Evolutionary conservation across 1,284 basidiomycete species (phyloP).

Genomic region (Pterula multifida): DNA sequence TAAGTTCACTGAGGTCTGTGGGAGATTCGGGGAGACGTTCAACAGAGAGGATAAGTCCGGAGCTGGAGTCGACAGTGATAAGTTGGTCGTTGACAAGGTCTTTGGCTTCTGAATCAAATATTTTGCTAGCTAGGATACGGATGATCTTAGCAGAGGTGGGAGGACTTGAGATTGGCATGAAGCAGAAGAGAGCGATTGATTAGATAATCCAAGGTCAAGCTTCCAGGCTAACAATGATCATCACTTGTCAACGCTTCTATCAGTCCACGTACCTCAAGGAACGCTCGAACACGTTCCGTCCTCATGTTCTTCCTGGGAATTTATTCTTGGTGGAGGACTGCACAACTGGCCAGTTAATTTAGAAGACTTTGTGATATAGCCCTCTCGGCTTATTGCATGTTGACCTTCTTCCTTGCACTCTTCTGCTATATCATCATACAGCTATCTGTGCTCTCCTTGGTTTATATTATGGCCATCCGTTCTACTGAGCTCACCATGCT

Average conservation of each 20-base stretch:
- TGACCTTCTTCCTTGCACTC: background rate
- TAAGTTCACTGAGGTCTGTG: slow-evolving; percentile 8
- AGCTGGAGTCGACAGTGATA: slow-evolving; percentile 23
- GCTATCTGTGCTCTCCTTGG: background rate
- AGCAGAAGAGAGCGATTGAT: too few relatives aligned
- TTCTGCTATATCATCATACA: background rate
- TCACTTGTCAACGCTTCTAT: background rate
- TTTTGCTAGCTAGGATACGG: slow-evolving; percentile 24
- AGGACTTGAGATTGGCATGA: background rate
- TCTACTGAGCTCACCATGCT: background rate
- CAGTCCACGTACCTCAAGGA: too few relatives aligned
- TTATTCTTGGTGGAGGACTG: background rate
- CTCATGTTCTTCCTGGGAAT: background rate
- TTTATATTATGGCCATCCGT: background rate
- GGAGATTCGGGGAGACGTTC: slow-evolving; percentile 9
- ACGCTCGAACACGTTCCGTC: background rate
- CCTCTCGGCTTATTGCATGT: background rate
- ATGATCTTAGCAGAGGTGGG: background rate
- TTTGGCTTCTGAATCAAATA: slow-evolving; percentile 28
- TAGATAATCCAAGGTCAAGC: too few relatives aligned
- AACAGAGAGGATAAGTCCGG: slow-evolving; percentile 24
- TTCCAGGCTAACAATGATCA: too few relatives aligned
- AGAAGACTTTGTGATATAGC: background rate
- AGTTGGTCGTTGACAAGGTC: slow-evolving; percentile 20
- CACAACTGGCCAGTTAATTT: background rate